Evolutionary conservation across 106 monocot genomes (phyloP).

Genomic region (Triglochin maritima): DNA sequence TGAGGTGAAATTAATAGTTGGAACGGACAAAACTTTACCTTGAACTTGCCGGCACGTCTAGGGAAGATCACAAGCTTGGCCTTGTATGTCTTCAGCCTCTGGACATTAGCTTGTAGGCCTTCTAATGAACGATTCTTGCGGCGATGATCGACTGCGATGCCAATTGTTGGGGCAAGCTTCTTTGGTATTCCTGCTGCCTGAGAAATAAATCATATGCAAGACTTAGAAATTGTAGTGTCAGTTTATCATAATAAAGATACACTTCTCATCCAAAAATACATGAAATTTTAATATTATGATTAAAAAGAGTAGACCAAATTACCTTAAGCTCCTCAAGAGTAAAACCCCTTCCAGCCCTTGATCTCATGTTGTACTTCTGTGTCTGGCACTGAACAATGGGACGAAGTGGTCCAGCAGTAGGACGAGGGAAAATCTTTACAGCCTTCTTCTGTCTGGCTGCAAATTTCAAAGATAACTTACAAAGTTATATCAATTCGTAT

Average conservation of each 20-base stretch:
- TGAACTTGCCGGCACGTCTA: constrained; percentile 19
- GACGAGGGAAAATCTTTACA: constrained; percentile 49
- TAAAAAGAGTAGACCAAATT: background rate
- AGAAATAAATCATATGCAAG: background rate
- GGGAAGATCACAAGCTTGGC: constrained; percentile 21
- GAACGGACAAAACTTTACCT: constrained; percentile 1
- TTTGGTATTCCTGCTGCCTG: constrained; percentile 52
- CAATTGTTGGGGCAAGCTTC: constrained; percentile 59
- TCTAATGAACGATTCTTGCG: constrained; percentile 23
- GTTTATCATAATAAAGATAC: background rate
- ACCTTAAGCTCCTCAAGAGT: constrained; percentile 53
- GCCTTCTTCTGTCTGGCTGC: constrained; percentile 58
- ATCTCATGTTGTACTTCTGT: constrained; percentile 53
- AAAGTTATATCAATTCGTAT: background rate
- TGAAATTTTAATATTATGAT: background rate
- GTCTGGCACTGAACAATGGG: constrained; percentile 49
- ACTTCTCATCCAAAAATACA: background rate
- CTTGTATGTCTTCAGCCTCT: constrained; percentile 20
- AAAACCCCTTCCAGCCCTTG: constrained; percentile 46
- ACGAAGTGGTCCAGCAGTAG: constrained; percentile 56
- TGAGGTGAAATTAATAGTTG: background rate
- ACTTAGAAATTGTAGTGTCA: background rate
- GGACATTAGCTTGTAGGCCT: constrained; percentile 11
- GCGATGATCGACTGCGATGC: constrained; percentile 58
- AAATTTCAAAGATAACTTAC: background rate